Conservation (phyloP, 1,284 basidiomycete species). For the Moesziomyces aphidis region DNA sequence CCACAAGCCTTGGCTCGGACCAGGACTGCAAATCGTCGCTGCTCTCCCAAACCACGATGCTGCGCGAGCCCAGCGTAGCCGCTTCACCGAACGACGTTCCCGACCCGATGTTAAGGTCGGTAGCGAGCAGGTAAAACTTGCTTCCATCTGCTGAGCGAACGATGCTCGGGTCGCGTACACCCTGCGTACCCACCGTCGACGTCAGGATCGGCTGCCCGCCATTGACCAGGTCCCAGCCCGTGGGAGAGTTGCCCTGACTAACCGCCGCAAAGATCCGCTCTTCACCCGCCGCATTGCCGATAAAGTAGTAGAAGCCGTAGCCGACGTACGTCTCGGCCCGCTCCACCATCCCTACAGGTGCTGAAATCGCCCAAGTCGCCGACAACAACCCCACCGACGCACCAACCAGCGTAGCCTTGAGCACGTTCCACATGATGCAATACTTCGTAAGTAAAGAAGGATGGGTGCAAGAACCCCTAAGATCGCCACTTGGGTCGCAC, state of each 20-base stretch:
- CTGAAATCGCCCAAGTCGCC: neutral
- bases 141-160: slow-evolving; percentile 11
- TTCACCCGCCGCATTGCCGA: slow-evolving; percentile 16
- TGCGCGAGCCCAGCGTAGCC: slow-evolving; percentile 2
- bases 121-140: slow-evolving; percentile 21
- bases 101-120: slow-evolving; percentile 22
- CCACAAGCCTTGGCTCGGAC: slow-evolving; percentile 2
- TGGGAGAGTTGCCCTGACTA: slow-evolving; percentile 11
- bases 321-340: slow-evolving; percentile 10
- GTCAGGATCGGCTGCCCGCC: slow-evolving; percentile 16
- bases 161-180: slow-evolving; percentile 18
- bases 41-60: slow-evolving; percentile 22
- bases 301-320: slow-evolving; percentile 30
- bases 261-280: slow-evolving; percentile 26
- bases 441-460: neutral
- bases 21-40: slow-evolving; percentile 9
- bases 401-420: slow-evolving; percentile 1
- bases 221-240: slow-evolving; percentile 20
- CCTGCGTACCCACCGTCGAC: slow-evolving; percentile 17
- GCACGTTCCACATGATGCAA: slow-evolving; percentile 2
- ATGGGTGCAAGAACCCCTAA: neutral
- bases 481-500: no score
- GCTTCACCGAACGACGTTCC: slow-evolving; percentile 13
- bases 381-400: slow-evolving; percentile 4
- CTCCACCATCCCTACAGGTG: neutral